A percentile compares a stretch with the other conserved stretches of the same genome.
phyloP scores from a whole-genome alignment of 2,329 filamentous ascomycete genomes.

The Cadophora sp. region DNA sequence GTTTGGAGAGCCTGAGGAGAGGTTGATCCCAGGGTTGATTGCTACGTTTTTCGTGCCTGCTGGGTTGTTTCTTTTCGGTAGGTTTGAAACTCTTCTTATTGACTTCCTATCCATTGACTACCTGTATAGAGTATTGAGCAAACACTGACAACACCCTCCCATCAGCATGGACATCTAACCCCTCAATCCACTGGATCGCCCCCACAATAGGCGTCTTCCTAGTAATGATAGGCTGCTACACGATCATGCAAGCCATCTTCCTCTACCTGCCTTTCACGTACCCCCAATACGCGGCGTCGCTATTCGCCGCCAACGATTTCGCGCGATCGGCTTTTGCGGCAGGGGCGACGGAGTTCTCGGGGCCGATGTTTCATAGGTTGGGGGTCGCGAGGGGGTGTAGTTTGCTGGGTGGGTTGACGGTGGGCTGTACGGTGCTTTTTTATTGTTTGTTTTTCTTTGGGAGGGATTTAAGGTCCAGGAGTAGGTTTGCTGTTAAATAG shows the following conservation, averaged over 20 bases:
- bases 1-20: slow-evolving; percentile 47
- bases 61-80: slow-evolving; percentile 61
- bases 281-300: slow-evolving; percentile 60
- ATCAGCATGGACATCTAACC: slow-evolving; percentile 51
- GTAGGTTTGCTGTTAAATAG: slow-evolving; percentile 28
- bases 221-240: slow-evolving; percentile 53
- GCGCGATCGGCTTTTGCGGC: slow-evolving; percentile 50
- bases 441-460: slow-evolving; percentile 42
- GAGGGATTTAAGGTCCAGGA: slow-evolving; percentile 25
- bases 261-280: slow-evolving; percentile 61
- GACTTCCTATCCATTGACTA: too few relatives aligned
- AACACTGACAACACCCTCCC: background rate
- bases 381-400: slow-evolving; percentile 62
- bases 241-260: slow-evolving; percentile 64
- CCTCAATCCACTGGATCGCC: slow-evolving; percentile 59
- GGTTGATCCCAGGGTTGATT: slow-evolving; percentile 46
- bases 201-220: slow-evolving; percentile 61
- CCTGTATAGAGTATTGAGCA: too few relatives aligned
- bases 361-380: slow-evolving; percentile 62
- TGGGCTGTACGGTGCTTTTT: slow-evolving; percentile 61
- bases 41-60: slow-evolving; percentile 58
- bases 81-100: background rate
- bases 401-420: slow-evolving; percentile 60
- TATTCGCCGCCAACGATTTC: slow-evolving; percentile 53
- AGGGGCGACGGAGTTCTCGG: slow-evolving; percentile 63